phyloP scores from a whole-genome alignment of 1,284 basidiomycete genomes.

The Microbotryum violaceum region DNA sequence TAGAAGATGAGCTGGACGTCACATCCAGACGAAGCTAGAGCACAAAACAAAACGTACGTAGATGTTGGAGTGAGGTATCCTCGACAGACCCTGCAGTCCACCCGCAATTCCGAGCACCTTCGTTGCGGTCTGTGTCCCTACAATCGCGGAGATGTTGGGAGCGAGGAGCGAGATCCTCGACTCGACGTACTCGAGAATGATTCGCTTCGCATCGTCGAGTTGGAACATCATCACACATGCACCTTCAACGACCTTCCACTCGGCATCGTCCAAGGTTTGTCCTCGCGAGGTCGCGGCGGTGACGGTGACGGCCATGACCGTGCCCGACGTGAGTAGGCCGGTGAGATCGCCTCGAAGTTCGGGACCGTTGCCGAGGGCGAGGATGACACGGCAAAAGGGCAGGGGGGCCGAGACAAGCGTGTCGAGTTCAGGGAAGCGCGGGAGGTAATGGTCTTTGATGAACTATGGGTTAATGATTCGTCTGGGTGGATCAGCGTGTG shows the following conservation, averaged over 20 bases:
- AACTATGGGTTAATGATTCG: constrained; percentile 52
- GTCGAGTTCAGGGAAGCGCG: constrained; percentile 94
- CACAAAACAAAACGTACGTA: constrained; percentile 54
- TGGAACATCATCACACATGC: constrained; percentile 83
- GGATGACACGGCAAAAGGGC: constrained; percentile 87
- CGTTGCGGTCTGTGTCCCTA: constrained; percentile 95
- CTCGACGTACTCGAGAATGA: constrained; percentile 98
- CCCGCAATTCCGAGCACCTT: constrained; percentile 96
- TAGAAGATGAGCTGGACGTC: neutral
- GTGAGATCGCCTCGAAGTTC: constrained; percentile 61
- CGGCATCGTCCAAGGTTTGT: constrained; percentile 56
- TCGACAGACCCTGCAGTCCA: constrained; percentile 78
- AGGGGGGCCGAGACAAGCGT: constrained; percentile 78
- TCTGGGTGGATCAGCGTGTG: too few species aligned
- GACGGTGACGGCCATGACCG: constrained; percentile 92
- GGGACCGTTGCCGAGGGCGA: constrained; percentile 75
- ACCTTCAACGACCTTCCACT: constrained; percentile 72
- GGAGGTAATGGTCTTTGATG: constrained; percentile 94
- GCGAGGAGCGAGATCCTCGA: constrained; percentile 96
- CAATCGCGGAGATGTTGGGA: constrained; percentile 94
- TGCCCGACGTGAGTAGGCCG: constrained; percentile 76
- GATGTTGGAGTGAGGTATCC: constrained; percentile 93
- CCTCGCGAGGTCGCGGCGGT: constrained; percentile 88
- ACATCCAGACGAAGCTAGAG: constrained; percentile 1
- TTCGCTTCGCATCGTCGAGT: constrained; percentile 78